A percentile compares a stretch with the other conserved stretches of the same genome.
Evolutionary conservation across 176 grass and related monocot genomes (phyloP).

Genomic region (Neostapfia colusana): DNA sequence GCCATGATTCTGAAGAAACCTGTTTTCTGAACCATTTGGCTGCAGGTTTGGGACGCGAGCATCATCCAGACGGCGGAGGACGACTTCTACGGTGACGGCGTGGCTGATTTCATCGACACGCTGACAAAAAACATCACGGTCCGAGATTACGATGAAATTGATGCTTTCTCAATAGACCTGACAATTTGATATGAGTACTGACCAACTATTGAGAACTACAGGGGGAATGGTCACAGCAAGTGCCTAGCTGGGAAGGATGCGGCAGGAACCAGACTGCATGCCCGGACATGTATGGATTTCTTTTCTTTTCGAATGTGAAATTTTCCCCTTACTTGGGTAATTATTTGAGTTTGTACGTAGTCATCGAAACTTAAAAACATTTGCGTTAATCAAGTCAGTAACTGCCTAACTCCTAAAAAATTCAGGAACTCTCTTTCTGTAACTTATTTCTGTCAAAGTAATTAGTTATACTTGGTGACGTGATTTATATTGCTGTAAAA

Average conservation of each 20-base stretch:
- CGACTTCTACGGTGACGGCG: slow-evolving; percentile 4
- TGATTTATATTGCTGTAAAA: not conserved
- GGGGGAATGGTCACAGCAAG: slow-evolving; percentile 61
- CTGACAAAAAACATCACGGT: slow-evolving; percentile 46
- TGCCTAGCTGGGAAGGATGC: slow-evolving; percentile 57
- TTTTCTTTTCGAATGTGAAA: not conserved
- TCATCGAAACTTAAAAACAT: not conserved
- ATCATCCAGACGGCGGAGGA: slow-evolving; percentile 43
- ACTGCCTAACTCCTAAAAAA: too few species aligned
- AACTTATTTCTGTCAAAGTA: not conserved
- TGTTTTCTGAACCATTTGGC: not conserved
- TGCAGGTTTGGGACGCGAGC: slow-evolving; percentile 49
- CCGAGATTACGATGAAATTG: not conserved
- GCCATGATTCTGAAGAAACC: not conserved
- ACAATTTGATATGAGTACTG: not conserved
- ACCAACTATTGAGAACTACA: not conserved
- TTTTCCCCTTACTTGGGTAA: not conserved
- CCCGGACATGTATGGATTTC: slow-evolving; percentile 48
- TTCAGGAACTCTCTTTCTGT: not conserved
- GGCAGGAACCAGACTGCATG: slow-evolving; percentile 44
- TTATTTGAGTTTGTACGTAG: not conserved
- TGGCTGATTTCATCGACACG: slow-evolving; percentile 23
- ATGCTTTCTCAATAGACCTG: not conserved
- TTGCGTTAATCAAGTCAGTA: not conserved
- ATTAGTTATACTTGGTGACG: not conserved